Evolutionary conservation across 495 filamentous ascomycete species (phyloP), one percentile per base, ranked within the genome.

Genomic region (Hypoxylon lienhwacheense): DNA sequence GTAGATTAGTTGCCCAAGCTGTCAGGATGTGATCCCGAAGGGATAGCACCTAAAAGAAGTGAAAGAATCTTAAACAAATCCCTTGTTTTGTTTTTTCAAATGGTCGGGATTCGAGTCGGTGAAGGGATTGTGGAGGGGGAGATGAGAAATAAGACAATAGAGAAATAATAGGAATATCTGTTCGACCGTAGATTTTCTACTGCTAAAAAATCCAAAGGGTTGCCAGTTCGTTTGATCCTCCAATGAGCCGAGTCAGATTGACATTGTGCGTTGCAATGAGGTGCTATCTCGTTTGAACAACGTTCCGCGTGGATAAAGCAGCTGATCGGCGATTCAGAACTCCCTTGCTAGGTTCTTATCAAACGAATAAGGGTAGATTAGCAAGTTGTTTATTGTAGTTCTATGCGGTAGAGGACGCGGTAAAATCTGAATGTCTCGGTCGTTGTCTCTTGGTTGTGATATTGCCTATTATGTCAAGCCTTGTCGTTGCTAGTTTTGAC

Each of bases 161-260:
- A 17, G 43, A 21, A 55, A 15, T 36, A 25, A 32, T 29, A 37
- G 32, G 22, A 46, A 53, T 47, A 52, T 35, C 58, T 55, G 52
- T 28, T 29, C 45, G 45, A 40, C 31, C 47, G 22, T 47, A 22
- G 35, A 47, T 22, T 43, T 55, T 51, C 39, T 15, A 39, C 16
- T 36, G 39, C 41, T 45, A 39, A 51, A 34, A 54, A 61, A 55
- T 53, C 45, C 48, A 44, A 40, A 57, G 57, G 43, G 62, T 53
- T 53, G 55, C 59, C 55, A 50, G 58, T 60, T 61, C 49, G 61
- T 62, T 57, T 65, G 52, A 37, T 57, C 43, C 56, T 67, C 61
- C 58, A 67, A 67, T 65, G 24, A 60, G 52, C 53, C 55, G 37
- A 45, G 50, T 63, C 48, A 63, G 53, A 53, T 58, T 57, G 45